phyloP scores from a whole-genome alignment of 139 green algal genomes.

The Volvox africanus region DNA sequence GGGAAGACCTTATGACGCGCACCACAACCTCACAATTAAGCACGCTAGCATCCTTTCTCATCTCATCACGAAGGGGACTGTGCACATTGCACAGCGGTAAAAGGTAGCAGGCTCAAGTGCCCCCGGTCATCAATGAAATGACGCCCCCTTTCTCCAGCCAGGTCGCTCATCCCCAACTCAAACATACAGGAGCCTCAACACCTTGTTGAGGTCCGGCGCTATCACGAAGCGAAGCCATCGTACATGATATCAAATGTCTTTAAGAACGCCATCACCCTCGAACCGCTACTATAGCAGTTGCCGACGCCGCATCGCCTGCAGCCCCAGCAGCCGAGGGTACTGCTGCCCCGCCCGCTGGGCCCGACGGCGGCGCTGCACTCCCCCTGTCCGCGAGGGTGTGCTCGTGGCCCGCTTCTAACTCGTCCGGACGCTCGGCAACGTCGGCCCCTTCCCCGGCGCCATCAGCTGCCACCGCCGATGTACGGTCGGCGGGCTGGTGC shows the following conservation, averaged over 20 bases:
- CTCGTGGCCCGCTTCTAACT: constrained; percentile 26
- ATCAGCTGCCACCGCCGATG: not conserved
- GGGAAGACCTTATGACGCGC: too few relatives aligned
- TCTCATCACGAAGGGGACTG: too few relatives aligned
- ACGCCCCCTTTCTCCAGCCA: too few relatives aligned
- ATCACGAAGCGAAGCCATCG: too few relatives aligned
- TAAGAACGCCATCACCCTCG: not conserved
- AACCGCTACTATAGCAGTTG: not conserved
- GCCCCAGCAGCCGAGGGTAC: not conserved
- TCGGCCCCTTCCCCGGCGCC: not conserved
- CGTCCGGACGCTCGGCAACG: not conserved
- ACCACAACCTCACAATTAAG: too few relatives aligned
- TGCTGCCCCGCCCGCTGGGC: not conserved
- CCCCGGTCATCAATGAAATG: too few relatives aligned
- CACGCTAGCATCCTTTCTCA: too few relatives aligned
- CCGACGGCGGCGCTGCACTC: constrained; percentile 3
- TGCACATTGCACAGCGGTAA: too few relatives aligned
- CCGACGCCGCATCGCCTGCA: not conserved
- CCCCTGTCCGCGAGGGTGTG: not conserved
- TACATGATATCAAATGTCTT: too few relatives aligned
- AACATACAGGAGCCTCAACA: not conserved
- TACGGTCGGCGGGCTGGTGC: constrained; percentile 33
- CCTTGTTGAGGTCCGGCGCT: too few relatives aligned
- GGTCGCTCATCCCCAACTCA: too few relatives aligned
- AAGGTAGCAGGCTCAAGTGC: too few relatives aligned